Conservation (phyloP, 179 eudicot species). For the Spinacia oleracea region DNA sequence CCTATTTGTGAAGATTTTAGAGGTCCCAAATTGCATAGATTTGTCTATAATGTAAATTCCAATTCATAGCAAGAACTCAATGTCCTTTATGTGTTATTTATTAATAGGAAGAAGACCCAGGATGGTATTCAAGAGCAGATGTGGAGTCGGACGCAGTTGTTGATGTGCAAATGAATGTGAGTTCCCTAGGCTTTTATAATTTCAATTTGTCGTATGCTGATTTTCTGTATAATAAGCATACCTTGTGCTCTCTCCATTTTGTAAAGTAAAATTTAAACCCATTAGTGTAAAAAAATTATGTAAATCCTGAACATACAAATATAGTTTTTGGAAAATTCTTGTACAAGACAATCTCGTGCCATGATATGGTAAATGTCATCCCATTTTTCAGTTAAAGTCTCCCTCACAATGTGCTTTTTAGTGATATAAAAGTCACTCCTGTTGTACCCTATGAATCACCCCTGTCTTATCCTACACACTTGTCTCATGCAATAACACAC, state of each 20-base stretch:
- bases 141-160: conserved; percentile 58
- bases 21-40: conserved; percentile 47
- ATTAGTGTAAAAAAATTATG: neutral
- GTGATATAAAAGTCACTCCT: too few relatives aligned
- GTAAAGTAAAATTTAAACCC: neutral
- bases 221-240: neutral
- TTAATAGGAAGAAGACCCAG: conserved; percentile 91
- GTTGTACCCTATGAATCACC: neutral
- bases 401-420: neutral
- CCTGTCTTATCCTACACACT: neutral
- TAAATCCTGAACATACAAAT: neutral
- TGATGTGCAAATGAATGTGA: conserved; percentile 78
- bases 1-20: conserved; percentile 92
- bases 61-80: neutral
- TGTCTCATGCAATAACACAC: too few relatives aligned
- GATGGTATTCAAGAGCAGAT: conserved; percentile 92
- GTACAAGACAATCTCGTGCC: neutral
- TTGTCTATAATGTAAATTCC: neutral
- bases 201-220: neutral
- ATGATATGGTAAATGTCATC: neutral
- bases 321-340: neutral
- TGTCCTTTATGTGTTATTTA: conserved; percentile 3
- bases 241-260: neutral
- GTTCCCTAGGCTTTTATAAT: conserved; percentile 26
- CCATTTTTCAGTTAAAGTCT: too few relatives aligned